phyloP scores from a whole-genome alignment of 1,139 yeast species.

The Hemisphaericaspora subhashii region DNA sequence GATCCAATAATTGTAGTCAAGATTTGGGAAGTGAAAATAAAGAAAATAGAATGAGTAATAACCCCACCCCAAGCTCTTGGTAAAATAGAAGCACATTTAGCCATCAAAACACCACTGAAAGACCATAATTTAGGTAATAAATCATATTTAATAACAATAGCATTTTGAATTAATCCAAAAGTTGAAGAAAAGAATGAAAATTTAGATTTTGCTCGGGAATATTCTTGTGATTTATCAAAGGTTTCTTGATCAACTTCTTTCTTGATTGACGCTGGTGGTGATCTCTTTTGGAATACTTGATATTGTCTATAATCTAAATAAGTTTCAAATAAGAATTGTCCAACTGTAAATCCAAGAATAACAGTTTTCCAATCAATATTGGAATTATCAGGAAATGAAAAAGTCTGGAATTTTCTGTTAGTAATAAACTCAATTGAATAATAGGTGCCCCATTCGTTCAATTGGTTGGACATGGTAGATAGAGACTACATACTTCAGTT shows the following conservation, averaged over 20 bases:
- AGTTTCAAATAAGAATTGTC: constrained; percentile 73
- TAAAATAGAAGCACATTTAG: constrained; percentile 29
- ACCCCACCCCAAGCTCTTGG: constrained; percentile 52
- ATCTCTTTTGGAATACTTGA: constrained; percentile 53
- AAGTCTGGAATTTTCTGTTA: constrained; percentile 20
- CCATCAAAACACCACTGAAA: constrained; percentile 44
- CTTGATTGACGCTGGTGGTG: constrained; percentile 64
- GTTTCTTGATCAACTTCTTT: constrained; percentile 70
- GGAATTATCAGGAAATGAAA: constrained; percentile 42
- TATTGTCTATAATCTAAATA: constrained; percentile 79
- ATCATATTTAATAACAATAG: constrained; percentile 59
- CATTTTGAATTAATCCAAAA: constrained; percentile 54
- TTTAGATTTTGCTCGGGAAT: constrained; percentile 77
- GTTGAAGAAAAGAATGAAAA: constrained; percentile 62
- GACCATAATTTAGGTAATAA: constrained; percentile 71
- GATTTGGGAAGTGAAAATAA: constrained; percentile 47
- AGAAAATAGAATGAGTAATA: constrained; percentile 68
- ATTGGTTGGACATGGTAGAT: background rate
- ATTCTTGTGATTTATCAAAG: constrained; percentile 74
- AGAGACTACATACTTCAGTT: constrained; percentile 20
- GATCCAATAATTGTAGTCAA: constrained; percentile 53
- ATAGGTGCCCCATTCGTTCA: too few species aligned
- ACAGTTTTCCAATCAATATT: constrained; percentile 76
- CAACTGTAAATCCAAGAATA: constrained; percentile 71
- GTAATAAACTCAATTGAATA: constrained; percentile 4